Evolutionary conservation across 352 stramenopile species (phyloP).

Genomic region (Pythium aristosporum): DNA sequence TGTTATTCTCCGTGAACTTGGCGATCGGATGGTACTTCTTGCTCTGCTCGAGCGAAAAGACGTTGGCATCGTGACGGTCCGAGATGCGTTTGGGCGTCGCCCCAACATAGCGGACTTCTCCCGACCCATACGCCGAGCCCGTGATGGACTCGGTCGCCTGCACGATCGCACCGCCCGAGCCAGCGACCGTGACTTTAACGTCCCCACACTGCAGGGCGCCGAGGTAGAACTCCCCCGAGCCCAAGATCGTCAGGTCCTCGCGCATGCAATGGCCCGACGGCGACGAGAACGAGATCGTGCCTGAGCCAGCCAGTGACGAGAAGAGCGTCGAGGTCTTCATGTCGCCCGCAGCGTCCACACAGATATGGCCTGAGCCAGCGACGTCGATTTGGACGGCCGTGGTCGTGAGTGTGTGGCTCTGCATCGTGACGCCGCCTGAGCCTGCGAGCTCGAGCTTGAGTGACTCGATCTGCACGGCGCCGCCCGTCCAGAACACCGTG

Average conservation of each 20-base stretch:
- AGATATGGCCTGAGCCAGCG: slow-evolving; percentile 24
- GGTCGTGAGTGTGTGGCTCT: background rate
- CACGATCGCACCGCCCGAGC: slow-evolving; percentile 17
- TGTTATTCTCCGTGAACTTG: slow-evolving; percentile 15
- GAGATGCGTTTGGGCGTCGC: slow-evolving; percentile 22
- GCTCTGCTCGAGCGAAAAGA: slow-evolving; percentile 20
- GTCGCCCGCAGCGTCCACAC: slow-evolving; percentile 4
- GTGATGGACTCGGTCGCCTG: slow-evolving; percentile 18
- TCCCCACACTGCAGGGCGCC: slow-evolving; percentile 19
- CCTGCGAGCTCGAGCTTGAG: slow-evolving; percentile 13
- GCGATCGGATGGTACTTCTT: slow-evolving; percentile 29
- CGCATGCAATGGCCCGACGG: slow-evolving; percentile 6
- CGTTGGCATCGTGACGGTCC: slow-evolving; percentile 20
- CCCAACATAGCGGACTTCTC: slow-evolving; percentile 30
- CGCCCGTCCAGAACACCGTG: slow-evolving; percentile 12
- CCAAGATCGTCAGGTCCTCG: slow-evolving; percentile 15
- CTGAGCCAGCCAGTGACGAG: slow-evolving; percentile 11
- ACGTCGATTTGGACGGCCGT: slow-evolving; percentile 7
- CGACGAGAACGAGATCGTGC: slow-evolving; percentile 17
- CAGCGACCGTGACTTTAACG: slow-evolving; percentile 19
- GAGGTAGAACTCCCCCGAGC: slow-evolving; percentile 17
- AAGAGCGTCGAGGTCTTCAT: slow-evolving; percentile 12
- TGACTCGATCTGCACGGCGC: slow-evolving; percentile 2
- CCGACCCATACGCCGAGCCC: slow-evolving; percentile 18
- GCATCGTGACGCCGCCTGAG: slow-evolving; percentile 19